Evolutionary conservation across 148 eudicot genomes (phyloP), one percentile per base, ranked within the genome.

Genomic region (Cornus florida): DNA sequence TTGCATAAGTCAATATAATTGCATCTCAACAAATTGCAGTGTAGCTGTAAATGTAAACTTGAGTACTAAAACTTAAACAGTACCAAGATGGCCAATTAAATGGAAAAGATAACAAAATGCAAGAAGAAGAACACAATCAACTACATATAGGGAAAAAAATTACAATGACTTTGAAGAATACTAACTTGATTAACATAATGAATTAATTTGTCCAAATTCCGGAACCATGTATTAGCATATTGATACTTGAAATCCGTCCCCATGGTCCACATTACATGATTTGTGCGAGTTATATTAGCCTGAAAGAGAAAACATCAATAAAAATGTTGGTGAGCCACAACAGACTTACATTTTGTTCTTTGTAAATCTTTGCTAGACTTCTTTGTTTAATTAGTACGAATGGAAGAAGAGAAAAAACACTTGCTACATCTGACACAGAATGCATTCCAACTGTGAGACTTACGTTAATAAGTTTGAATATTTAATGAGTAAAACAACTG

Each of bases 261-360:
- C 99, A 97, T 97, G 23, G 99, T 97, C 90, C 90, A 97, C 99
- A 97, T 97, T 76, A 97, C 77, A 80, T 97, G 99, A 87, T 94
- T 91, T 59, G 98, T 86, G 69, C 98, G 89, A 79, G 99, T 97
- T 70, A 97, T 90, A 75, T 97, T 94, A 72, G 99, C 97, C 99
- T 97, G 95, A 71, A 68, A 78, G 57, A 67, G 75, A 73, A 75
- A 65, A 76, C 56, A 81, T 16, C 69, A 24, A 50, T 35, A 46
- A 33, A 73, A 35, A 53, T 32, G 41, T 56, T 20, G 14, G 43
- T 31, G 48, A 71, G 66, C 50, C 70, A 20, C 53, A n/a, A 33
- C 57, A 23, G 76, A 65, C 19, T 5, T 48, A 50, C 17, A 8
- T 68, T 69, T 35, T 71, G 35, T 62, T 62, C 66, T n/a, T n/a